Percentiles rank a stretch among this genome's conserved stretches.
phyloP scores from a whole-genome alignment of 2,329 filamentous ascomycete species.

The Leptographium procerum region DNA sequence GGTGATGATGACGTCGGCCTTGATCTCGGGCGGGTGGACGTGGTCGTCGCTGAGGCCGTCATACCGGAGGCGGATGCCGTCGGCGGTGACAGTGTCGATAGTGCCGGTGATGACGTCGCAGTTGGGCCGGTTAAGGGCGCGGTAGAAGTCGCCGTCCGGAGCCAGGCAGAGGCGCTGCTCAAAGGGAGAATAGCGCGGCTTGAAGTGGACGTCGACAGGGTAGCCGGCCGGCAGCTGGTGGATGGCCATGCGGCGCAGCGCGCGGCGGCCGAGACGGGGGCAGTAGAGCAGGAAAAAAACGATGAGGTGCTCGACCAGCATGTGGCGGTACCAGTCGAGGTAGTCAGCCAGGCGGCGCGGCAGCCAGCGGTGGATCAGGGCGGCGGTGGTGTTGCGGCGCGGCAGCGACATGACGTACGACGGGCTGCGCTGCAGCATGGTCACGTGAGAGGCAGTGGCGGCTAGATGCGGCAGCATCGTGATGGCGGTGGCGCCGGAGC shows the following conservation, averaged over 20 bases:
- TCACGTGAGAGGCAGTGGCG: slow-evolving; percentile 53
- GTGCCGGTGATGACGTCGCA: slow-evolving; percentile 30
- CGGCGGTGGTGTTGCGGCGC: slow-evolving; percentile 25
- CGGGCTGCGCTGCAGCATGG: slow-evolving; percentile 73
- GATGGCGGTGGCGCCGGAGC: slow-evolving; percentile 68
- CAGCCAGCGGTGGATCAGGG: slow-evolving; percentile 29
- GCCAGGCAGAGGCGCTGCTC: slow-evolving; percentile 66
- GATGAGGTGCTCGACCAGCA: slow-evolving; percentile 35
- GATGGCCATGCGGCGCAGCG: slow-evolving; percentile 34
- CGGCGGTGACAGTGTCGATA: slow-evolving; percentile 32
- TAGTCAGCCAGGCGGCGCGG: slow-evolving; percentile 33
- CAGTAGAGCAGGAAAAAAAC: slow-evolving; percentile 40
- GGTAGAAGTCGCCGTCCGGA: slow-evolving; percentile 43
- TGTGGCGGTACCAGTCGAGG: slow-evolving; percentile 36
- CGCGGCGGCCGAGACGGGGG: slow-evolving; percentile 33
- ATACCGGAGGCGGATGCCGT: slow-evolving; percentile 28
- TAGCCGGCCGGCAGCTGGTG: slow-evolving; percentile 41
- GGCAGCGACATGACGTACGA: slow-evolving; percentile 52
- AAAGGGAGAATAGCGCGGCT: slow-evolving; percentile 54
- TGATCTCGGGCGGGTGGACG: slow-evolving; percentile 19
- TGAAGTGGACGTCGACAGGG: slow-evolving; percentile 51
- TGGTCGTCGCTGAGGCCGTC: slow-evolving; percentile 20
- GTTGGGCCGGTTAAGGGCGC: slow-evolving; percentile 25
- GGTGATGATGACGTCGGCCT: slow-evolving; percentile 52
- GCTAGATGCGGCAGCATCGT: slow-evolving; percentile 64